Evolutionary conservation across 768 basidiomycete species (phyloP).

Genomic region (Naganishia vishniacii): DNA sequence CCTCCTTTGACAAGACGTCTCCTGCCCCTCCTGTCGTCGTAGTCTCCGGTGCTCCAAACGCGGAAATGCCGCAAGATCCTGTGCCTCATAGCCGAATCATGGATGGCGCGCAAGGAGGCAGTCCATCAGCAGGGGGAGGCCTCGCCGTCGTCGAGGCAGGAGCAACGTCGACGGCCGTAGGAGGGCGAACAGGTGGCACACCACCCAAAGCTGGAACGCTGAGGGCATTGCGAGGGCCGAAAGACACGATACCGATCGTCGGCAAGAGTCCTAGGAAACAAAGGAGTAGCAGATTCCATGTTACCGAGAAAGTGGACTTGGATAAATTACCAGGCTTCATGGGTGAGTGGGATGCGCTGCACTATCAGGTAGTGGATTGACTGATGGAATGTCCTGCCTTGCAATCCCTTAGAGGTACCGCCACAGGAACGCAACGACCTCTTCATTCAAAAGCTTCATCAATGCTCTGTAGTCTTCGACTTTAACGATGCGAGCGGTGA

Average conservation of each 20-base stretch:
- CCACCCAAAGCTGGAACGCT: conserved; percentile 49
- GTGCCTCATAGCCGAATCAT: conserved; percentile 47
- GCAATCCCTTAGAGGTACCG: conserved; percentile 69
- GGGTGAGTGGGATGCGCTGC: conserved; percentile 35
- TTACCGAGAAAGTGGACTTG: conserved; percentile 92
- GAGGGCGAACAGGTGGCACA: conserved; percentile 33
- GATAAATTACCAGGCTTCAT: conserved; percentile 83
- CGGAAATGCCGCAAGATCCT: conserved; percentile 50
- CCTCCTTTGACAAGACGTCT: conserved; percentile 41
- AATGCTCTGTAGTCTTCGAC: conserved; percentile 95
- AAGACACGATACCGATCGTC: conserved; percentile 90
- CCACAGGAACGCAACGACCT: conserved; percentile 79
- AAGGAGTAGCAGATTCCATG: conserved; percentile 90
- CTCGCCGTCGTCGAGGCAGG: conserved; percentile 7
- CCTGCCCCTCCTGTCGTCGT: conserved; percentile 50
- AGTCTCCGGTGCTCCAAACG: conserved; percentile 46
- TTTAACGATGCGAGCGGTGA: conserved; percentile 97
- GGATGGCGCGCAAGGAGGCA: conserved; percentile 1
- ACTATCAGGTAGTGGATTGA: too few relatives aligned
- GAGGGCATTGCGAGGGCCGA: conserved; percentile 55
- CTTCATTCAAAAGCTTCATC: conserved; percentile 89
- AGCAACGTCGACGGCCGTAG: conserved; percentile 22
- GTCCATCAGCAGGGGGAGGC: conserved; percentile 1
- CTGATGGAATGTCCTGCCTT: neutral
- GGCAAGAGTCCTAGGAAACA: conserved; percentile 92